These are phyloP conservation scores for Pseudofabraea citricarpa DNA, from an alignment of 2,329 filamentous ascomycete species.

Conservation along the genomic window DNA sequence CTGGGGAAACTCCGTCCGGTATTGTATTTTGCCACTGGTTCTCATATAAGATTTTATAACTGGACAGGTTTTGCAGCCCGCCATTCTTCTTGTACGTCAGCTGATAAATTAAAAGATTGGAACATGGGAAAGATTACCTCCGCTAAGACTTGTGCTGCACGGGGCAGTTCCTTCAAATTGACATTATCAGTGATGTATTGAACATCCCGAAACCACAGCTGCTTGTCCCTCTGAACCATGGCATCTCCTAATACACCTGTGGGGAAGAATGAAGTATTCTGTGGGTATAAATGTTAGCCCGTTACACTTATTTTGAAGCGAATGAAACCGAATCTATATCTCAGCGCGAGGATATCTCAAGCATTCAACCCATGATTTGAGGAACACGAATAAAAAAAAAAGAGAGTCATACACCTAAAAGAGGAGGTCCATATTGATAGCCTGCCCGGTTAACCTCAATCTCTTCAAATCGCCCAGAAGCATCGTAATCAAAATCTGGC, in stretches of 20 bases:
- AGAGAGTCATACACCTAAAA: no score
- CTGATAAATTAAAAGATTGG: neutral
- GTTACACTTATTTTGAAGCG: no score
- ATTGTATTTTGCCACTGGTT: conserved; percentile 34
- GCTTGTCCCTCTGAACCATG: neutral
- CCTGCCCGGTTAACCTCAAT: no score
- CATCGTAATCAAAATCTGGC: no score
- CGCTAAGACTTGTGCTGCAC: neutral
- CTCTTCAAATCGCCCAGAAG: no score
- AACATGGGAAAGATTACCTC: no score
- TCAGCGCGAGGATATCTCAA: no score
- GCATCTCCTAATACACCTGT: neutral
- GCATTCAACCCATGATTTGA: no score
- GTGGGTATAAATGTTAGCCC: no score
- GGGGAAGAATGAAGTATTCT: neutral
- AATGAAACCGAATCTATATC: no score
- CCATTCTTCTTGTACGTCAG: conserved; percentile 17
- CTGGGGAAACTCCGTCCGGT: conserved; percentile 29
- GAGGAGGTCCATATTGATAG: no score
- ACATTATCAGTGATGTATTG: neutral
- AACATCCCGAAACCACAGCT: neutral
- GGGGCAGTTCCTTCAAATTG: neutral
- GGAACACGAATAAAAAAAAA: no score
- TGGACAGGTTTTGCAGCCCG: conserved; percentile 28
- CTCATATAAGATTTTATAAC: conserved; percentile 37